A percentile compares a stretch with the other conserved stretches of the same genome.
Evolutionary conservation across 2,329 filamentous ascomycete genomes (phyloP).

Genomic region (Kalmusia sp.): DNA sequence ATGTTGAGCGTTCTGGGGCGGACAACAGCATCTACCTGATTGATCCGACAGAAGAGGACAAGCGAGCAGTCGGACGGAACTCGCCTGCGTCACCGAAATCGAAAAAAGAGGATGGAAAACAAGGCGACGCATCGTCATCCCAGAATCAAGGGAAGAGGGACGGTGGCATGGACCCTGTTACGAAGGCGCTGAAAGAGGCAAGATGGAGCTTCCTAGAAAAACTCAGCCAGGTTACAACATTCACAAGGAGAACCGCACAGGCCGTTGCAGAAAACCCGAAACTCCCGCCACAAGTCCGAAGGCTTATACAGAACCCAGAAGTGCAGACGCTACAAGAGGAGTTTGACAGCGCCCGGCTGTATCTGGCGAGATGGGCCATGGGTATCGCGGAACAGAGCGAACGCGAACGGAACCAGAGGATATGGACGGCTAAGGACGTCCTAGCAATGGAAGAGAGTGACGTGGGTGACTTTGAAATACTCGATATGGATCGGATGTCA

Average conservation of each 20-base stretch:
- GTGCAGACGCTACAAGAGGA: conserved; percentile 96
- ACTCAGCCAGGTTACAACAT: conserved; percentile 95
- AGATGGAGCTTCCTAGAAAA: conserved; percentile 97
- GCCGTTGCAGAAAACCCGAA: conserved; percentile 91
- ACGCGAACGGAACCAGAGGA: conserved; percentile 79
- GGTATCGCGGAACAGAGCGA: conserved; percentile 97
- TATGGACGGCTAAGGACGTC: conserved; percentile 93
- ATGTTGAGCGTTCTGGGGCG: conserved; percentile 80
- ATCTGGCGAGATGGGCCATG: conserved; percentile 97
- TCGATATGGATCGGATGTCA: conserved; percentile 79
- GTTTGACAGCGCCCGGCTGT: conserved; percentile 94
- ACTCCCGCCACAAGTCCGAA: conserved; percentile 84
- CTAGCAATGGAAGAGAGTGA: conserved; percentile 93
- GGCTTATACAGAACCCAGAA: conserved; percentile 87
- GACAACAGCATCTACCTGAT: conserved; percentile 93
- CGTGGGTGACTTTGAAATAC: conserved; percentile 93
- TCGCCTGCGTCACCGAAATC: conserved; percentile 52
- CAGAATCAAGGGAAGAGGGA: conserved; percentile 57
- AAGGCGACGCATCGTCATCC: conserved; percentile 32
- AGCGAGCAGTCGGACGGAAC: conserved; percentile 76
- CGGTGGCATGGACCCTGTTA: conserved; percentile 87
- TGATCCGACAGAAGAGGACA: conserved; percentile 85
- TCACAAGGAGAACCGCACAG: conserved; percentile 89
- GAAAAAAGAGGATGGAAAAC: conserved; percentile 29
- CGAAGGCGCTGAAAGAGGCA: conserved; percentile 92